Evolutionary conservation across 306 rosid species (phyloP).

Genomic region (Fragaria iinumae): DNA sequence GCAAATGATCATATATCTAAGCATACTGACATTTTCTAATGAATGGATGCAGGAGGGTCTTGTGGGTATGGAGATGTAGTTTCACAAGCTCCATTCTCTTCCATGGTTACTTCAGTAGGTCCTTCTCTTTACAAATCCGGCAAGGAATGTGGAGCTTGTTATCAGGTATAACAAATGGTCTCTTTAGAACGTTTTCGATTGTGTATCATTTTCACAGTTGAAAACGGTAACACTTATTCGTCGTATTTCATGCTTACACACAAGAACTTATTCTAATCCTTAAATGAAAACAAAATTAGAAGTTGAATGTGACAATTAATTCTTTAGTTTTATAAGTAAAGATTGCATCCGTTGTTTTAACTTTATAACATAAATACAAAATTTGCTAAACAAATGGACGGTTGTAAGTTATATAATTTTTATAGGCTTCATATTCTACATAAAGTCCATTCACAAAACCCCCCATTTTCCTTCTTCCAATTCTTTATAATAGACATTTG

Average conservation of each 20-base stretch:
- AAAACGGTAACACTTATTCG: background rate
- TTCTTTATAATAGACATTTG: background rate
- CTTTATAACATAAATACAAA: background rate
- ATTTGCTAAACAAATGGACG: background rate
- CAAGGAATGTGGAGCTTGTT: constrained; percentile 49
- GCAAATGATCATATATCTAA: no score
- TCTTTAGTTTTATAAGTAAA: background rate
- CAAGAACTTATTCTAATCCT: background rate
- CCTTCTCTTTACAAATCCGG: constrained; percentile 41
- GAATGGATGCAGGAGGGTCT: constrained; percentile 36
- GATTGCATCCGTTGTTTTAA: background rate
- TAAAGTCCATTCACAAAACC: background rate
- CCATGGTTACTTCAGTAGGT: constrained; percentile 39
- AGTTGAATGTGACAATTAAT: background rate
- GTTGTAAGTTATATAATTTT: background rate
- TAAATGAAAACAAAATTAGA: background rate
- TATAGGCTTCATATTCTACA: background rate
- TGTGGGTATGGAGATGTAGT: constrained; percentile 50
- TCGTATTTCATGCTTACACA: background rate
- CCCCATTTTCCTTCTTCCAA: background rate
- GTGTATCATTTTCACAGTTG: background rate
- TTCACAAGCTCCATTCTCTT: constrained; percentile 40
- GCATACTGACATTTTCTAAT: background rate
- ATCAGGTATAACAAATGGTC: constrained; percentile 27
- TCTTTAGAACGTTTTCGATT: background rate